Conservation (phyloP, 1,284 basidiomycete species). For the Malassezia cuniculi region DNA sequence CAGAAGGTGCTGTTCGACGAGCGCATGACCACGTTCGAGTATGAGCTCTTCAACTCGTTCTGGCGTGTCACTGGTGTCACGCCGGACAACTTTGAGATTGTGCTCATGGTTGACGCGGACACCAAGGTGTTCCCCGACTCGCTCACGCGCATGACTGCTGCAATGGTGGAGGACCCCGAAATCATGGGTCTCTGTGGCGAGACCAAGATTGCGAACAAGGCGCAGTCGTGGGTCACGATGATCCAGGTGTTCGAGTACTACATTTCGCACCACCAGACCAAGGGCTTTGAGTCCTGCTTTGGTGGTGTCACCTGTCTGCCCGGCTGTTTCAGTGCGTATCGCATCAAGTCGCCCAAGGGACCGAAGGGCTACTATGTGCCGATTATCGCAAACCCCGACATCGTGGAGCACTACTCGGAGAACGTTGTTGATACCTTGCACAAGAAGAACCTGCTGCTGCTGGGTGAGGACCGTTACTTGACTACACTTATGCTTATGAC, state of each 20-base stretch:
- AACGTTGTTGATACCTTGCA: conserved; percentile 49
- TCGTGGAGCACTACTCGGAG: conserved; percentile 49
- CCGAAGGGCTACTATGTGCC: conserved; percentile 48
- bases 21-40: conserved; percentile 48
- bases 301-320: conserved; percentile 48
- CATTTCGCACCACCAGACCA: conserved; percentile 88
- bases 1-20: conserved; percentile 50
- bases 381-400: conserved; percentile 48
- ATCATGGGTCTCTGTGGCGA: conserved; percentile 50
- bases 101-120: conserved; percentile 49
- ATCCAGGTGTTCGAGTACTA: conserved; percentile 82
- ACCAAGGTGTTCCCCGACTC: conserved; percentile 48
- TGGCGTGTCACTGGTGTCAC: conserved; percentile 48
- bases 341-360: conserved; percentile 49
- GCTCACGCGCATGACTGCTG: conserved; percentile 47
- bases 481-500: conserved; percentile 49
- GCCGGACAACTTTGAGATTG: conserved; percentile 47
- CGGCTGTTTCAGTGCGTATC: conserved; percentile 49
- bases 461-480: conserved; percentile 49
- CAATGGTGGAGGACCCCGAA: conserved; percentile 49
- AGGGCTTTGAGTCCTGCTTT: conserved; percentile 48
- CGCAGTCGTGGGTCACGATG: conserved; percentile 49
- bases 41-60: conserved; percentile 49
- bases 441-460: conserved; percentile 48
- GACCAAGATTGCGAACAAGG: conserved; percentile 49